Base-by-base conservation (phyloP, 805 yeast species). In the Schwanniomyces vanrijiae region DNA sequence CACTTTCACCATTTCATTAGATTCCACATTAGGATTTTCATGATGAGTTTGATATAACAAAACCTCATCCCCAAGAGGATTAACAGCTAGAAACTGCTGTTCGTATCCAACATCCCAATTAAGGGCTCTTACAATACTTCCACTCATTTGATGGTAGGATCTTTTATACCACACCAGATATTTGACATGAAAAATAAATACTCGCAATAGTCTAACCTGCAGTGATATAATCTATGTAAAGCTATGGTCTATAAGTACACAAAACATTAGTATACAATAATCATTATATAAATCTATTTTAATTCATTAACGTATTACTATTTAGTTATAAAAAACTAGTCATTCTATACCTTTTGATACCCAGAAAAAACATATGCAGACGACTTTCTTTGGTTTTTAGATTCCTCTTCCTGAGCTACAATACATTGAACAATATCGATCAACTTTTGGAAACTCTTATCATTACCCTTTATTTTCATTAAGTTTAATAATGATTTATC, bases 1-100 rank as follows among this genome's bases (percentile, higher is more conserved):
- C n/a, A 81, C 55, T 54, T 79, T 83, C 18, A 69, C 57, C 16
- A 86, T 69, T 9, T 78, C 81, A 41, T 78, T 78, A 43, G 68
- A 58, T 44, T 81, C 85, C 7, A 76, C 72, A 21, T 77, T 77
- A 18, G 77, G 76, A 22, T 71, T 71, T 40, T 62, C 65, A 44
- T 59, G 71, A 49, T 62, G 61, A 16, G 87, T 82, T 51, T 78
- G 80, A 57, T 84, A 85, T 9, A 88, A 72, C 0, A 85, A 69
- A 2, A 89, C 84, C 55, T 86, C 92, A 60, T 90, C 96, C 2
- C 95, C 84, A 24, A 88, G 76, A 1, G 96, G 94, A 52, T 82
- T 85, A 5, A 86, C 84, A 0, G 88, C 83, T 10, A 88, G 64
- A 55, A 81, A 84, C 42, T 75, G 77, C 58, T 84, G 88, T 38